Conservation (phyloP, 2,329 filamentous ascomycete species). For the Teratosphaeria epicoccoides region DNA sequence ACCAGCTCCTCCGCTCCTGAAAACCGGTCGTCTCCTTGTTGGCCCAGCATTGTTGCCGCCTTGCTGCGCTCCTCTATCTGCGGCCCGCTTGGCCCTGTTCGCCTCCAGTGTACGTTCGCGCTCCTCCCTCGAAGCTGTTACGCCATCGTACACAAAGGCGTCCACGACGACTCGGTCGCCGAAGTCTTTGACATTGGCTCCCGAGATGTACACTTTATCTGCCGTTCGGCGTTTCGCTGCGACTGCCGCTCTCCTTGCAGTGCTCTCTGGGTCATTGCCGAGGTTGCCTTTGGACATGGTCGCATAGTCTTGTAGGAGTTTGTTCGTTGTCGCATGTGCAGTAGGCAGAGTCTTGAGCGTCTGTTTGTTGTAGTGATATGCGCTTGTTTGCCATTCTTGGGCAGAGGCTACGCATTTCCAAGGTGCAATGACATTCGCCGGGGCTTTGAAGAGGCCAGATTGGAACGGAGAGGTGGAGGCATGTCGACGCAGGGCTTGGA, state of each 20-base stretch:
- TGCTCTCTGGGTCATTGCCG: neutral
- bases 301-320: slow-evolving; percentile 11
- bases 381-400: slow-evolving; percentile 17
- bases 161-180: slow-evolving; percentile 13
- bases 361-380: slow-evolving; percentile 17
- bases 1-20: neutral
- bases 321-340: slow-evolving; percentile 8
- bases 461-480: slow-evolving; percentile 2
- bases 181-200: slow-evolving; percentile 12
- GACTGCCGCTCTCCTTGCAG: slow-evolving; percentile 6
- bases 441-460: slow-evolving; percentile 4
- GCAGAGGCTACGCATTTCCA: slow-evolving; percentile 10
- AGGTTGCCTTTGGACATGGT: slow-evolving; percentile 5
- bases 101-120: slow-evolving; percentile 2
- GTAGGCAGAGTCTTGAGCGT: slow-evolving; percentile 12
- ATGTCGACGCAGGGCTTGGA: slow-evolving; percentile 4
- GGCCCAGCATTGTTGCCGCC: neutral
- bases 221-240: slow-evolving; percentile 5
- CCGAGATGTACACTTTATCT: slow-evolving; percentile 10
- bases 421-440: slow-evolving; percentile 8
- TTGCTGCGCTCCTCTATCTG: neutral
- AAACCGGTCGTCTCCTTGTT: neutral
- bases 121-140: slow-evolving; percentile 6
- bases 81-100: neutral
- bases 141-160: slow-evolving; percentile 14